Evolutionary conservation across 2,329 filamentous ascomycete genomes (phyloP).

Genomic region (Pseudocercospora pini-densiflorae): DNA sequence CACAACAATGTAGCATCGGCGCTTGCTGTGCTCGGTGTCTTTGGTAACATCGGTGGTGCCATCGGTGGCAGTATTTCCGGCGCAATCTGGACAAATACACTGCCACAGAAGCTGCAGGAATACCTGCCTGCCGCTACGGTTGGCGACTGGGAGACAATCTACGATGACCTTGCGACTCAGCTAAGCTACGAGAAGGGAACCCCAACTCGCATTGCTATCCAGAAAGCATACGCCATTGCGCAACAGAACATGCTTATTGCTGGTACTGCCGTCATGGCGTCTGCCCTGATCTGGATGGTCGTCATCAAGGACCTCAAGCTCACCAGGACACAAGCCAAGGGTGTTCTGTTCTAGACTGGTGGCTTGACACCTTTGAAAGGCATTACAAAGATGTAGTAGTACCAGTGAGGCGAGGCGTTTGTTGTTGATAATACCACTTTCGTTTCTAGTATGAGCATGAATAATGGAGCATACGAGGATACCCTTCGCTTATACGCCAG

Average conservation of each 20-base stretch:
- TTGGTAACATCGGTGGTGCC: conserved; percentile 40
- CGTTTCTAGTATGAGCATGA: no score
- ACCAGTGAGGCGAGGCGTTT: background rate
- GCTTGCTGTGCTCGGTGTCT: conserved; percentile 42
- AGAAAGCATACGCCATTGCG: conserved; percentile 37
- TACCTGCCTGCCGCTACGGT: conserved; percentile 51
- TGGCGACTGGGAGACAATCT: conserved; percentile 43
- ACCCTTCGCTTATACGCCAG: no score
- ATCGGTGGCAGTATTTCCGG: conserved; percentile 41
- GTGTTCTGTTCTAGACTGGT: conserved; percentile 34
- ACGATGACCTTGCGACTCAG: conserved; percentile 43
- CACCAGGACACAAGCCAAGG: conserved; percentile 41
- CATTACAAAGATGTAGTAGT: background rate
- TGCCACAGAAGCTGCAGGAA: conserved; percentile 25
- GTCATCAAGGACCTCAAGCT: conserved; percentile 43
- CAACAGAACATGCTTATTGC: conserved; percentile 45
- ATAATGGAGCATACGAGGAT: no score
- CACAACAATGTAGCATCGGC: conserved; percentile 42
- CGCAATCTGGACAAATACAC: conserved; percentile 42
- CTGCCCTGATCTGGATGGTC: conserved; percentile 35
- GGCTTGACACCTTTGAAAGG: background rate
- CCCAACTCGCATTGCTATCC: conserved; percentile 50
- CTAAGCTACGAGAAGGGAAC: conserved; percentile 48
- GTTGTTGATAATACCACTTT: no score
- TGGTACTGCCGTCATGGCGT: conserved; percentile 36